Evolutionary conservation across 805 yeast species (phyloP).

Genomic region (Wickerhamiella australiensis): DNA sequence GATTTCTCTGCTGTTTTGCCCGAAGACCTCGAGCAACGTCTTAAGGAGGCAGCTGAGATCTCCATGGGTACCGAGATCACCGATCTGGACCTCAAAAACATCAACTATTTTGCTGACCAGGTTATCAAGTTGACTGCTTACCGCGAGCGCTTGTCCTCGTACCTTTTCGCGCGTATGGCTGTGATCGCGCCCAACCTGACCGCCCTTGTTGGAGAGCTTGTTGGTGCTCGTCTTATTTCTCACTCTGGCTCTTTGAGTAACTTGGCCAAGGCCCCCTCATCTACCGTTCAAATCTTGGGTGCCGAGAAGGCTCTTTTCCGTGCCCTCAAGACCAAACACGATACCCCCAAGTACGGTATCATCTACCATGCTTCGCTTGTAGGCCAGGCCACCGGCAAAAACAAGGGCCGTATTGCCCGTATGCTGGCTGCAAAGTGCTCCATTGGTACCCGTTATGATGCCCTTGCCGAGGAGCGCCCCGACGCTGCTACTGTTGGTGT

Average conservation of each 20-base stretch:
- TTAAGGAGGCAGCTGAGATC: constrained; percentile 93
- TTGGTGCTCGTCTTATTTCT: constrained; percentile 96
- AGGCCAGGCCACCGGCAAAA: constrained; percentile 96
- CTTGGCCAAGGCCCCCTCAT: constrained; percentile 96
- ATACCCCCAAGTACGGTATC: constrained; percentile 96
- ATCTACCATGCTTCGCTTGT: constrained; percentile 93
- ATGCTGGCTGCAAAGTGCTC: constrained; percentile 98
- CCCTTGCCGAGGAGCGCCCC: constrained; percentile 91
- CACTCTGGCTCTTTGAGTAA: constrained; percentile 93
- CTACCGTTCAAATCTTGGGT: constrained; percentile 95
- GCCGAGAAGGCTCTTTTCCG: constrained; percentile 98
- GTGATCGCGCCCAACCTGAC: constrained; percentile 98
- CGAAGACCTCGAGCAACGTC: constrained; percentile 83
- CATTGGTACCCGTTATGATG: constrained; percentile 91
- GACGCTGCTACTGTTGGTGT: constrained; percentile 91
- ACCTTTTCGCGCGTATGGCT: constrained; percentile 88
- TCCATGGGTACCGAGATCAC: constrained; percentile 99
- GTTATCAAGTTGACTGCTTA: constrained; percentile 91
- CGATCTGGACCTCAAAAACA: constrained; percentile 75
- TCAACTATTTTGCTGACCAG: constrained; percentile 85
- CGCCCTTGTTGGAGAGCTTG: constrained; percentile 90
- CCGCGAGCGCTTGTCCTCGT: constrained; percentile 90
- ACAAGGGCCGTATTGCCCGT: constrained; percentile 98
- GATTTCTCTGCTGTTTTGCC: constrained; percentile 86
- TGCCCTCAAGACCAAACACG: constrained; percentile 96